Evolutionary conservation across 2,329 filamentous ascomycete species (phyloP).

Genomic region (Cryphonectria radicalis): DNA sequence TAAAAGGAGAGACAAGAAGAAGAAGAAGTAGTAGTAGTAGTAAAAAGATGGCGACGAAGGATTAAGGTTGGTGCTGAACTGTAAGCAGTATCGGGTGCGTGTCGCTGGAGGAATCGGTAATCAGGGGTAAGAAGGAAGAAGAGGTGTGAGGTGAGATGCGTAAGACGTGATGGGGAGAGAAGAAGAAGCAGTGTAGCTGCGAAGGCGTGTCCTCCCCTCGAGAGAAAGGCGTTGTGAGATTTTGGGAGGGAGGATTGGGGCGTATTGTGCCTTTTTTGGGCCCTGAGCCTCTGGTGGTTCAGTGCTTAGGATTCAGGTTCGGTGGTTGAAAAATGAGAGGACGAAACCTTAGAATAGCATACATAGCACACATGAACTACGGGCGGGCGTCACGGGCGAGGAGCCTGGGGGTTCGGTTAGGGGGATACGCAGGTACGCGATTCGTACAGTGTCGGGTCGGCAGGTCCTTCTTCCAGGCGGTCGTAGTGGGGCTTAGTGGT

Average conservation of each 20-base stretch:
- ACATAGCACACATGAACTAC: not conserved
- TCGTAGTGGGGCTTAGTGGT: not conserved
- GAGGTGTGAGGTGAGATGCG: not conserved
- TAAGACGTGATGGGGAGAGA: not conserved
- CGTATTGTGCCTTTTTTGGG: not conserved
- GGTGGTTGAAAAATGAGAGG: constrained; percentile 10
- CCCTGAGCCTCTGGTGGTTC: not conserved
- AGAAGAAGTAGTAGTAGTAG: not conserved
- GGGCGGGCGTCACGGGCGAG: not conserved
- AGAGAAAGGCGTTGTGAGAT: constrained; percentile 1
- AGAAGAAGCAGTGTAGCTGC: not conserved
- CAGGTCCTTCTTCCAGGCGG: not conserved
- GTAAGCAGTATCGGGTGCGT: not conserved
- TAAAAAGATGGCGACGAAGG: not conserved
- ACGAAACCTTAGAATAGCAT: constrained; percentile 7
- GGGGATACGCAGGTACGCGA: not conserved
- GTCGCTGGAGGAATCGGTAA: not conserved
- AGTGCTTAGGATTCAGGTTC: not conserved
- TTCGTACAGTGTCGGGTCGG: not conserved
- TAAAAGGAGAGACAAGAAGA: constrained; percentile 15
- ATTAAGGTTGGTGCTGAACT: not conserved
- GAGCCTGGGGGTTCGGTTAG: not conserved
- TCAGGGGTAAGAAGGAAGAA: not conserved
- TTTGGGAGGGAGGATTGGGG: constrained; percentile 11
- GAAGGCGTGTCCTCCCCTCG: not conserved